Evolutionary conservation across 1,284 basidiomycete species (phyloP), one percentile per base, ranked within the genome.

Genomic region (Ustilago bromivora): DNA sequence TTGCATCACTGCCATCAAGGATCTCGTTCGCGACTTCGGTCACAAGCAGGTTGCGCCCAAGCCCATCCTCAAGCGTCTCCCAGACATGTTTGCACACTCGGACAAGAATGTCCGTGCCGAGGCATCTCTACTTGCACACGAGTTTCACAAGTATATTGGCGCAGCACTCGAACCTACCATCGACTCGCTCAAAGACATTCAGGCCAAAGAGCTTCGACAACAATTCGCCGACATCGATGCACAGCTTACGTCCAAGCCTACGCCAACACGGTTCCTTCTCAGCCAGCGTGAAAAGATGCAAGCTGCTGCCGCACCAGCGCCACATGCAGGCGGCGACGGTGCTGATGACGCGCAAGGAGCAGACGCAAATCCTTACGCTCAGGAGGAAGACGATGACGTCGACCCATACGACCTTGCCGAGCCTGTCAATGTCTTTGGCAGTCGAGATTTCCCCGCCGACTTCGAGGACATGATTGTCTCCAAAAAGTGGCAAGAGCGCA

Each of bases 401-500:
- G 95, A 98, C 88, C 93, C 94, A 4, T 91, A 92, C 72, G 91
- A 91, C 56, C 90, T 96, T 69, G 91, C 92, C 3, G 95, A 98
- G 84, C 92, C 93, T 13, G 91, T 94, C 55, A 90, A 96, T 95
- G 68, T 89, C 91, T 56, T 88, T 90, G 7, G 92, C 92, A 80
- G 96, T 0, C 87, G 90, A 3, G 92, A 92, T 15, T 79, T 78
- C 51, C 76, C 81, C 2, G 57, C 67, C 13, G 70, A 81, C 54
- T 82, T 85, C 40, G 79, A 84, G 59, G 89, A 91, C 7, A 88
- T 90, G 65, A 89, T 99, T 60, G 90, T 91, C 13, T 98, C 96
- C 4, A 91, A 93, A 0, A 99, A 99, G 87, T 99, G 97, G 97
- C 98, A 99, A 86, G 97, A 99, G 78, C 91, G 97, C 35, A 96